Percentiles rank a stretch among this genome's conserved stretches.
These are phyloP conservation scores for Claviceps pusilla DNA, from an alignment of 2,329 filamentous ascomycete genomes.

Conservation along the genomic window DNA sequence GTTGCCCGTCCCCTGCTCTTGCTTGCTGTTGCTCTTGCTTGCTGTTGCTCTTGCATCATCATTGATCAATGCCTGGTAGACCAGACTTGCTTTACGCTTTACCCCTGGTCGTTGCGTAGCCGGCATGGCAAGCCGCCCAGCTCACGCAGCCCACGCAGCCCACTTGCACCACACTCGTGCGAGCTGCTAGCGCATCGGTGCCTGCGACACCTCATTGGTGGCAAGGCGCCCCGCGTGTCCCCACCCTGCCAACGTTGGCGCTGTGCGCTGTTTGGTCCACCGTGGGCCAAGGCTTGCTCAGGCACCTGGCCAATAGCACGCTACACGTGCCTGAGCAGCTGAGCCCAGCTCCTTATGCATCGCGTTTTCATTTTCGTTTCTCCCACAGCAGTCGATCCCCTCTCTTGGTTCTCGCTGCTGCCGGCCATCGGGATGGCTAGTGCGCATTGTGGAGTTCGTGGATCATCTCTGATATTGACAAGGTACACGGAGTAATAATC, in stretches of 20 bases:
- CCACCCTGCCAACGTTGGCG: not conserved
- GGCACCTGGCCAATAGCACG: constrained; percentile 17
- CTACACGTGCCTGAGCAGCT: constrained; percentile 12
- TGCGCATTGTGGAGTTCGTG: not conserved
- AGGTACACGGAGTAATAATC: not conserved
- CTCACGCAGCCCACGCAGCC: not conserved
- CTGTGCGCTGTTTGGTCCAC: not conserved
- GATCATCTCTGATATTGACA: not conserved
- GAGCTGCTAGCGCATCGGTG: not conserved
- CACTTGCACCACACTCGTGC: not conserved
- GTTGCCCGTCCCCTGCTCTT: too few relatives aligned
- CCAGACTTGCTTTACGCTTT: too few relatives aligned
- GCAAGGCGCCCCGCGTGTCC: too few relatives aligned
- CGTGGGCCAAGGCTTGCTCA: constrained; percentile 6
- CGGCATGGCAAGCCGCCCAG: not conserved
- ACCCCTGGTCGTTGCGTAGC: too few relatives aligned
- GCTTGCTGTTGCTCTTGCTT: too few relatives aligned
- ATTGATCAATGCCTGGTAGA: too few relatives aligned
- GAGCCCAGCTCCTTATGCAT: not conserved
- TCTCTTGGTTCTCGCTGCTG: not conserved
- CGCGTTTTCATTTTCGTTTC: not conserved
- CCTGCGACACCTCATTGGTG: not conserved
- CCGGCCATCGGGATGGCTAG: not conserved
- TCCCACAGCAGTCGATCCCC: not conserved
- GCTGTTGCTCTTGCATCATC: too few relatives aligned